Base-by-base conservation (phyloP, 75 land plant genomes). In the Pinus tabuliformis region DNA sequence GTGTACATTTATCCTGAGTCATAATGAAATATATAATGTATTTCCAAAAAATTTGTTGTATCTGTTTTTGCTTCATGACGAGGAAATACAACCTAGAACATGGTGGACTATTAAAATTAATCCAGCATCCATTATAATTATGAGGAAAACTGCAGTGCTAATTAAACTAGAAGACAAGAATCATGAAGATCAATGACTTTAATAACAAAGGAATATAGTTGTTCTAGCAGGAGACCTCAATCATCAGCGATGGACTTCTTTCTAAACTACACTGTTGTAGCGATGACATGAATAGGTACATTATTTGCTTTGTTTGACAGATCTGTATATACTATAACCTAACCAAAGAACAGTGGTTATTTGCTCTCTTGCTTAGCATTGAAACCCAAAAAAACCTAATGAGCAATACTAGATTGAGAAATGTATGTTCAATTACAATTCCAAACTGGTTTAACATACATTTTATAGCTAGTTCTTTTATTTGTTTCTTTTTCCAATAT, bases 71-170 rank as follows among this genome's bases (percentile, higher is more conserved):
- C 62, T 9, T 59, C 54, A 49, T 49, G 11, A 68, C 9, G 24
- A 68, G 52, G 22, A 5, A 3, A n/a, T 68, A 68, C 8, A 39
- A 68, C 49, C 22, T 9, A 68, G 20, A 42, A 68, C 11, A 20
- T 42, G 24, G 36, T 42, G 49, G 49, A 45, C 68, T 33, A 68
- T 21, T 42, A 16, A 26, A 28, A 54, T 74, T 9, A 28, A 59
- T 74, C 37, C 33, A 61, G 28, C 37, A 28, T 18, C 24, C 75
- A 17, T 74, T 74, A 12, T 74, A 73, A 73, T 73, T 56, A 28
- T 26, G 57, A 60, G 26, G 58, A 73, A 58, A 24, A 74, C 20
- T 62, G 65, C 22, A 26, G 9, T 49, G 54, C 54, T 49, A 49
- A 49, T 49, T 49, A 37, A 64, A 18, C 37, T 16, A 36, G 36